These are phyloP conservation scores for Phyllosticta capitalensis DNA, from an alignment of 2,329 filamentous ascomycete species.

Conservation along the genomic window DNA sequence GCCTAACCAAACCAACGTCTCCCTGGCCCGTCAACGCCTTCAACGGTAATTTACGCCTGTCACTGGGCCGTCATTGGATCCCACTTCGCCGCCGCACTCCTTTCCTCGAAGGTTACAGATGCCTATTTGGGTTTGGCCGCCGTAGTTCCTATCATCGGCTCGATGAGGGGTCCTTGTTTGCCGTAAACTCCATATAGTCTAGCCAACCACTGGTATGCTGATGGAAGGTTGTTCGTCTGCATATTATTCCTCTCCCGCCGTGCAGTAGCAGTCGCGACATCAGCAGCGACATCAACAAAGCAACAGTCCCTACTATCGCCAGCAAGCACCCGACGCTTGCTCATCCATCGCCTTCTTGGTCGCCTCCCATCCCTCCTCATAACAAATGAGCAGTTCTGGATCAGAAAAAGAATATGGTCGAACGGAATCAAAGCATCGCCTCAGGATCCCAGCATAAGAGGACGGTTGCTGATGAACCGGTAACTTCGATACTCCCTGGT, in stretches of 20 bases:
- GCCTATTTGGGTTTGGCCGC: background rate
- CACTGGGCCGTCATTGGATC: background rate
- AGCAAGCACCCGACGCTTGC: background rate
- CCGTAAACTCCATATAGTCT: background rate
- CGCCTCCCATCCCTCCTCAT: background rate
- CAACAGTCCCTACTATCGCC: no score
- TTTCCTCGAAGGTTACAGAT: background rate
- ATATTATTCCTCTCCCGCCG: background rate
- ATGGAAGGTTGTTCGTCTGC: background rate
- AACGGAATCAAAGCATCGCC: slow-evolving; percentile 13
- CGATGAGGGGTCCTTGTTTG: background rate
- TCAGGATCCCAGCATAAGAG: slow-evolving; percentile 12
- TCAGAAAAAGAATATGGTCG: slow-evolving; percentile 12
- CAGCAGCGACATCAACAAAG: background rate
- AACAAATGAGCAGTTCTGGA: background rate
- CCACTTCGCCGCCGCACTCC: background rate
- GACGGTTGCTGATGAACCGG: slow-evolving; percentile 40
- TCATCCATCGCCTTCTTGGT: background rate
- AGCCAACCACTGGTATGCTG: background rate
- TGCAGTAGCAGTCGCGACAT: background rate
- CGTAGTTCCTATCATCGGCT: background rate
- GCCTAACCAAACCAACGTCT: background rate
- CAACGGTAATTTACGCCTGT: background rate
- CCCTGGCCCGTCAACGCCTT: background rate
- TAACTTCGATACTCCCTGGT: slow-evolving; percentile 41